These are phyloP conservation scores for Alternaria brassicae DNA, from an alignment of 2,329 filamentous ascomycete species.

Conservation along the genomic window DNA sequence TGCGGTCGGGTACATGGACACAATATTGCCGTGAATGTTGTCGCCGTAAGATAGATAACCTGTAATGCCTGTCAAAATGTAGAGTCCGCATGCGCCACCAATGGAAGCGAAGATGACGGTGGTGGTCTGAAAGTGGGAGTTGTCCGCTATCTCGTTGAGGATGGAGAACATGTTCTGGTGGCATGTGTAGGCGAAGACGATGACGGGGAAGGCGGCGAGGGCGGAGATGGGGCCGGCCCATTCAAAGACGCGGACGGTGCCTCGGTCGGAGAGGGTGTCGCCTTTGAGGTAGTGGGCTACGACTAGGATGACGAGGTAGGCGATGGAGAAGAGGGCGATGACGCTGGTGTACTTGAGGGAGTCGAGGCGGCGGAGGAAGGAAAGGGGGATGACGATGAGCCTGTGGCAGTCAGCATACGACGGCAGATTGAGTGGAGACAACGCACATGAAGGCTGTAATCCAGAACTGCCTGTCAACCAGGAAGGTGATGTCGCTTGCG, in stretches of 20 bases:
- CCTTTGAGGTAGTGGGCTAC: slow-evolving; percentile 86
- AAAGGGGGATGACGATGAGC: slow-evolving; percentile 91
- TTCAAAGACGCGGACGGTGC: slow-evolving; percentile 75
- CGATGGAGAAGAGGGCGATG: slow-evolving; percentile 88
- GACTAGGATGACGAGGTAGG: slow-evolving; percentile 90
- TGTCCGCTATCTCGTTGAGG: slow-evolving; percentile 89
- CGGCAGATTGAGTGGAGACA: not conserved
- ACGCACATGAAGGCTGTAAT: slow-evolving; percentile 91
- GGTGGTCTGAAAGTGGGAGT: slow-evolving; percentile 78
- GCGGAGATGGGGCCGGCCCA: slow-evolving; percentile 82
- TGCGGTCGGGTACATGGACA: slow-evolving; percentile 73
- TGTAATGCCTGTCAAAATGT: slow-evolving; percentile 90
- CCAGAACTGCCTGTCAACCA: slow-evolving; percentile 95
- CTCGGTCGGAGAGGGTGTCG: slow-evolving; percentile 76
- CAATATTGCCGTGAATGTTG: slow-evolving; percentile 88
- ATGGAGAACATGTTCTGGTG: slow-evolving; percentile 99
- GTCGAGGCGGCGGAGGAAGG: slow-evolving; percentile 88
- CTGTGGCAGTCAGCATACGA: slow-evolving; percentile 50
- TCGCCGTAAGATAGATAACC: slow-evolving; percentile 96
- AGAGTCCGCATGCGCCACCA: slow-evolving; percentile 84
- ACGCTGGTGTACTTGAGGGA: slow-evolving; percentile 97
- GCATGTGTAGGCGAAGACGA: slow-evolving; percentile 99
- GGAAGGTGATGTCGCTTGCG: slow-evolving; percentile 70
- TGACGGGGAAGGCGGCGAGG: slow-evolving; percentile 87
- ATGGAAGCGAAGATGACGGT: slow-evolving; percentile 83